phyloP scores from a whole-genome alignment of 2,329 filamentous ascomycete species.

The Alternaria brassicae region DNA sequence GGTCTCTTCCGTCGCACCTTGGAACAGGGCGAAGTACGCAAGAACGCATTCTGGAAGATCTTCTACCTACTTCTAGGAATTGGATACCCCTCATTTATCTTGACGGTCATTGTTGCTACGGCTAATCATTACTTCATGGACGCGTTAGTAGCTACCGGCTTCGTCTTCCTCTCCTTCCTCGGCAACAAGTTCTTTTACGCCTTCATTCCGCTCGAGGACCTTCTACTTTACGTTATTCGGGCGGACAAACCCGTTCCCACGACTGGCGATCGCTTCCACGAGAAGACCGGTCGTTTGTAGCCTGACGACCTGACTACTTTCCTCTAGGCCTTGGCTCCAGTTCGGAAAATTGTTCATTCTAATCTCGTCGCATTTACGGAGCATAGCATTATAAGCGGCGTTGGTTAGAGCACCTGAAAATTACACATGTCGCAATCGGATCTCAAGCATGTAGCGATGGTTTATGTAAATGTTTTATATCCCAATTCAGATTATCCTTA shows the following conservation, averaged over 20 bases:
- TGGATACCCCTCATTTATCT: slow-evolving; percentile 61
- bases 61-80: slow-evolving; percentile 58
- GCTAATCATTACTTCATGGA: slow-evolving; percentile 69
- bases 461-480: background rate
- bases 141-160: slow-evolving; percentile 59
- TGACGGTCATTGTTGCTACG: slow-evolving; percentile 66
- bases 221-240: slow-evolving; percentile 57
- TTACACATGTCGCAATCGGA: background rate
- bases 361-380: slow-evolving; percentile 9
- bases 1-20: slow-evolving; percentile 55
- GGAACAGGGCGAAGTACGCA: slow-evolving; percentile 54
- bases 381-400: slow-evolving; percentile 8
- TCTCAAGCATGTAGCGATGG: background rate
- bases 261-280: slow-evolving; percentile 57
- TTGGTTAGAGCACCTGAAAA: slow-evolving; percentile 1
- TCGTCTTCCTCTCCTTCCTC: slow-evolving; percentile 57
- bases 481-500: background rate
- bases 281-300: slow-evolving; percentile 44
- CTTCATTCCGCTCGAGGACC: slow-evolving; percentile 60
- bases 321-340: slow-evolving; percentile 1
- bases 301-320: background rate
- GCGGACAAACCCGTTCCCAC: slow-evolving; percentile 63
- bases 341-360: background rate
- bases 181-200: slow-evolving; percentile 60
- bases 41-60: slow-evolving; percentile 51